Evolutionary conservation across 805 yeast species (phyloP), one percentile per base, ranked within the genome.

Genomic region (Zygosaccharomyces lentus): DNA sequence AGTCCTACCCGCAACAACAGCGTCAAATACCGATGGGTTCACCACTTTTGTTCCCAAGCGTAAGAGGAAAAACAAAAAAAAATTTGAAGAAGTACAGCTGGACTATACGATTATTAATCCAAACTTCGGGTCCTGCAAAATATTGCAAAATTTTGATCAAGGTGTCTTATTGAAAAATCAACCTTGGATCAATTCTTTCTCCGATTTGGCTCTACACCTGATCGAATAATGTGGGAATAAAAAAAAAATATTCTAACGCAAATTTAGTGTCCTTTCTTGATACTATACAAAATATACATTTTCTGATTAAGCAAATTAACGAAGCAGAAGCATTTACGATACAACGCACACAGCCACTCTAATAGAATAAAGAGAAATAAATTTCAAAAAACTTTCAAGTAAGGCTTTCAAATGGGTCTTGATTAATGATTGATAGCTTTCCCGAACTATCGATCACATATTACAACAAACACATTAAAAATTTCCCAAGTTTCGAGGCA

Each of bases 131-230:
- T 42, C 29, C 9, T 59, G 64, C 37, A 35, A 34, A 16, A 37
- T 63, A 2, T 24, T 55, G 2, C 55, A 59, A 6, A 56, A 55
- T 38, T 64, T 64, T 40, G 37, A 57, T 3, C 42, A 49, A 13
- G 68, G 68, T 2, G 23, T 17, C 0, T 37, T 49, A 1, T 34
- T 61, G 32, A 52, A 48, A 17, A 48, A 59, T 37, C 46, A 55
- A 37, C 65, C 62, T 1, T 78, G 81, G 81, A 62, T 70, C 2
- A 76, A 75, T 47, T 66, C 82, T 15, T 78, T 78, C 53, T 71
- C 80, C 1, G 82, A 78, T 53, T 55, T 78, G 13, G 69, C 81
- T 4, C 65, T 71, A 10, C 82, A 77, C 47, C 38, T 46, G 9
- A 54, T 67, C 10, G 50, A 44, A 15, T 57, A 41, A 39, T 13